Evolutionary conservation across 2,329 filamentous ascomycete genomes (phyloP).

Genomic region (Graphiopsis chlorocephala): DNA sequence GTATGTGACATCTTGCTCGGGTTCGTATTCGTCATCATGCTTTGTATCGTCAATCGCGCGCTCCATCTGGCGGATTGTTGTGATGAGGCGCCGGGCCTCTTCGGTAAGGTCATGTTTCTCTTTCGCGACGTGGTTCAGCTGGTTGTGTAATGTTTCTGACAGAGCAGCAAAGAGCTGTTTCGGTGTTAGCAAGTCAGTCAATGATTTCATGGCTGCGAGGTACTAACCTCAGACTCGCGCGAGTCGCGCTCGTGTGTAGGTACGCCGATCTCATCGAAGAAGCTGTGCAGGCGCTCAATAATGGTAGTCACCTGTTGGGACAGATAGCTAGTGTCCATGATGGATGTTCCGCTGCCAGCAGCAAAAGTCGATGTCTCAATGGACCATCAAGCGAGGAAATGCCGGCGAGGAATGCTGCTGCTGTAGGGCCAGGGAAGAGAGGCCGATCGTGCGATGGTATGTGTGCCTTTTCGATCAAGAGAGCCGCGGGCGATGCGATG

Average conservation of each 20-base stretch:
- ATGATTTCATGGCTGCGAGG: not conserved
- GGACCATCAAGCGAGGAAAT: slow-evolving; percentile 21
- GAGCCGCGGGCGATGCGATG: not conserved
- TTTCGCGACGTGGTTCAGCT: slow-evolving; percentile 77
- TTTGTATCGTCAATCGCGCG: slow-evolving; percentile 76
- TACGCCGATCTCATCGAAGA: slow-evolving; percentile 98
- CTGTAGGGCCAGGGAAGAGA: not conserved
- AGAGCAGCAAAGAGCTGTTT: slow-evolving; percentile 79
- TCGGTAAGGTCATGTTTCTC: slow-evolving; percentile 92
- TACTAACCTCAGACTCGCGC: slow-evolving; percentile 79
- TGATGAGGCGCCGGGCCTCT: slow-evolving; percentile 81
- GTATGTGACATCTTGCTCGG: slow-evolving; percentile 73
- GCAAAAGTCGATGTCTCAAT: slow-evolving; percentile 22
- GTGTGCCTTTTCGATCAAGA: not conserved
- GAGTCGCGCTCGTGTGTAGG: slow-evolving; percentile 85
- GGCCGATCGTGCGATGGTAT: not conserved
- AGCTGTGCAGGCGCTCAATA: slow-evolving; percentile 84
- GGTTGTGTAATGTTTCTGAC: slow-evolving; percentile 86
- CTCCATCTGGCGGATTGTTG: slow-evolving; percentile 90
- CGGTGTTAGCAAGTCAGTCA: slow-evolving; percentile 8
- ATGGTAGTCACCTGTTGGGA: slow-evolving; percentile 94
- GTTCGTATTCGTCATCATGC: slow-evolving; percentile 60
- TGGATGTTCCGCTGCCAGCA: slow-evolving; percentile 30
- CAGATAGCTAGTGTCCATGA: slow-evolving; percentile 88
- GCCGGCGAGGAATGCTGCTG: slow-evolving; percentile 21